phyloP scores from a whole-genome alignment of 2,329 filamentous ascomycete species.

The Albifimbria verrucaria region DNA sequence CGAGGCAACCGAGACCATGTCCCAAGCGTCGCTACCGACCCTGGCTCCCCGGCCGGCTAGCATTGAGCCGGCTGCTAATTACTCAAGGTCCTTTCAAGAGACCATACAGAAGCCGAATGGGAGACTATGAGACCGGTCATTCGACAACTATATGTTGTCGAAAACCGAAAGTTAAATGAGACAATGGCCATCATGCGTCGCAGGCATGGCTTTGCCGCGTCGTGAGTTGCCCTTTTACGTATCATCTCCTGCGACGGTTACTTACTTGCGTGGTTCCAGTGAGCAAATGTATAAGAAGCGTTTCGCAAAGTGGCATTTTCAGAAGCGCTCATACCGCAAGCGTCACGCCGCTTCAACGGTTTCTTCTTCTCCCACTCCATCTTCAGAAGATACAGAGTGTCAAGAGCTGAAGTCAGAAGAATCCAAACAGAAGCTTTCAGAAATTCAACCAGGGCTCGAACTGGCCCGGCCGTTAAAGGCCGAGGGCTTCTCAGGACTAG shows the following conservation, averaged over 20 bases:
- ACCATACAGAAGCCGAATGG: constrained; percentile 34
- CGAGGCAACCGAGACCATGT: too few relatives aligned
- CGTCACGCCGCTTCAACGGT: constrained; percentile 14
- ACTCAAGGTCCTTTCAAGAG: constrained; percentile 26
- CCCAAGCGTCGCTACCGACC: constrained; percentile 17
- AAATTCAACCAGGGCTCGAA: too few relatives aligned
- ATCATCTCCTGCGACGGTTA: background rate
- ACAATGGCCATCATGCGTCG: constrained; percentile 32
- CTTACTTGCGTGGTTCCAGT: constrained; percentile 13
- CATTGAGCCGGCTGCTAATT: constrained; percentile 14
- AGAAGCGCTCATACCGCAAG: constrained; percentile 32
- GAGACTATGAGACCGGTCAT: constrained; percentile 27
- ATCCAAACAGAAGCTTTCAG: constrained; percentile 11
- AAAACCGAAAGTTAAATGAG: constrained; percentile 32
- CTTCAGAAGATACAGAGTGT: constrained; percentile 9
- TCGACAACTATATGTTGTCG: constrained; percentile 28
- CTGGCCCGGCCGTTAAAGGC: constrained; percentile 18
- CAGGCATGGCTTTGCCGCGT: constrained; percentile 32
- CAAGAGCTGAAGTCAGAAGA: constrained; percentile 11
- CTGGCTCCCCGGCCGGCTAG: constrained; percentile 31
- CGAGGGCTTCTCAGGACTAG: constrained; percentile 24
- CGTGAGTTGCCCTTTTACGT: constrained; percentile 23
- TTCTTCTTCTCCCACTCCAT: constrained; percentile 14
- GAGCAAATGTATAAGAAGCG: constrained; percentile 39
- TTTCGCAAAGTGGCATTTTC: constrained; percentile 34